phyloP scores from a whole-genome alignment of 495 filamentous ascomycete genomes.

The Neurospora intermedia region DNA sequence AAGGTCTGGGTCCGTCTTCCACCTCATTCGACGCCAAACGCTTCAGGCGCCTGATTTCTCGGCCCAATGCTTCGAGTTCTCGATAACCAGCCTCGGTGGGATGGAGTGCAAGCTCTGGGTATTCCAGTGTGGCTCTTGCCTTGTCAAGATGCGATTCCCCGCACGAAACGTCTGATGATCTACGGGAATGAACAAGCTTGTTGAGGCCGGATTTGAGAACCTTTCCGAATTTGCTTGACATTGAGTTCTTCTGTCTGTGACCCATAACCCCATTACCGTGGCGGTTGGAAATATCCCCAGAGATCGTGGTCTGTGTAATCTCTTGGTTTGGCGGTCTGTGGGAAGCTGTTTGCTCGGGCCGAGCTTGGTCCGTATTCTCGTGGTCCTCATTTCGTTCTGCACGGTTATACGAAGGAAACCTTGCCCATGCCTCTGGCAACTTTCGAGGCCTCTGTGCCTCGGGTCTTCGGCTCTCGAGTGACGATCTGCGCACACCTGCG shows the following conservation, averaged over 20 bases:
- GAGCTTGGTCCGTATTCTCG: constrained; percentile 14
- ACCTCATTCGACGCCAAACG: background rate
- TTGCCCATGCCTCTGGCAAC: constrained; percentile 24
- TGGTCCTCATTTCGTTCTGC: constrained; percentile 20
- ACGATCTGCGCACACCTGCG: background rate
- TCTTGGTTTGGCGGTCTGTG: background rate
- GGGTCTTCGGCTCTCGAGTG: background rate
- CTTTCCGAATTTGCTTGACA: constrained; percentile 22
- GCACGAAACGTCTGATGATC: constrained; percentile 8
- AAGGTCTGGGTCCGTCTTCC: background rate
- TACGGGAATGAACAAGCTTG: constrained; percentile 18
- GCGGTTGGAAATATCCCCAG: background rate
- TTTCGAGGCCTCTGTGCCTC: background rate
- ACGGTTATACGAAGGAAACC: constrained; percentile 28
- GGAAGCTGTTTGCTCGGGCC: constrained; percentile 9
- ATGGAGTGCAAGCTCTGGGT: constrained; percentile 26
- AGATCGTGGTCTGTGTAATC: background rate
- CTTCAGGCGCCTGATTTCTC: constrained; percentile 25
- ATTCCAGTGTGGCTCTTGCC: constrained; percentile 16
- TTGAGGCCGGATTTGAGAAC: constrained; percentile 23
- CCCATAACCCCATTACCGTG: background rate
- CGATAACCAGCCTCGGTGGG: constrained; percentile 19
- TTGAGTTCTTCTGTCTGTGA: background rate
- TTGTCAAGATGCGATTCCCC: background rate
- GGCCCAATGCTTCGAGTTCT: constrained; percentile 23